phyloP scores from a whole-genome alignment of 768 basidiomycete genomes.

The Boletus rex-veris region DNA sequence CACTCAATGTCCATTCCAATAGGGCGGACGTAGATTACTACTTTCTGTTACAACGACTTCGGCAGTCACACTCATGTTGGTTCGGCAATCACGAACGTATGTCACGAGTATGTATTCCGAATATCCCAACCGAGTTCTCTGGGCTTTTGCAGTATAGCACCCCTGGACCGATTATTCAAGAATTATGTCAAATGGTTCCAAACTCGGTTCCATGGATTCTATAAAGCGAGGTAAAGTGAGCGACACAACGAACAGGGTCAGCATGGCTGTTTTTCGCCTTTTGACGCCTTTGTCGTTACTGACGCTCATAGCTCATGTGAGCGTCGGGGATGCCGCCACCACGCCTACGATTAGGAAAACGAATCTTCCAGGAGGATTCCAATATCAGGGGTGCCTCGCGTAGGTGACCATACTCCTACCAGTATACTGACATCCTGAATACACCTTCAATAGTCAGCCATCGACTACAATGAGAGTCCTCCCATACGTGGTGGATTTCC shows the following conservation, averaged over 20 bases:
- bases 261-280: neutral
- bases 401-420: slow-evolving; percentile 31
- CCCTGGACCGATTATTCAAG: too few relatives aligned
- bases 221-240: too few relatives aligned
- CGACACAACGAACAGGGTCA: neutral
- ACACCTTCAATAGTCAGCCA: slow-evolving; percentile 40
- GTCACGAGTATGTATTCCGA: too few relatives aligned
- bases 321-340: neutral
- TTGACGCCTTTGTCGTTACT: neutral
- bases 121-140: too few relatives aligned
- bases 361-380: slow-evolving; percentile 58
- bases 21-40: too few relatives aligned
- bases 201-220: too few relatives aligned
- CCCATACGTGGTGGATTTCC: slow-evolving; percentile 56
- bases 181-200: too few relatives aligned
- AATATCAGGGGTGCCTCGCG: slow-evolving; percentile 66
- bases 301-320: neutral
- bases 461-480: slow-evolving; percentile 45
- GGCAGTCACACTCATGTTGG: too few relatives aligned
- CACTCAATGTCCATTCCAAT: too few relatives aligned
- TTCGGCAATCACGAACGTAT: too few relatives aligned
- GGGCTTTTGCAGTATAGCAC: too few relatives aligned
- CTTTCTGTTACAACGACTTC: too few relatives aligned
- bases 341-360: slow-evolving; percentile 41
- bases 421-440: neutral